These are phyloP conservation scores for Lactuca sativa DNA, from an alignment of 129 eudicot genomes.

Conservation along the genomic window DNA sequence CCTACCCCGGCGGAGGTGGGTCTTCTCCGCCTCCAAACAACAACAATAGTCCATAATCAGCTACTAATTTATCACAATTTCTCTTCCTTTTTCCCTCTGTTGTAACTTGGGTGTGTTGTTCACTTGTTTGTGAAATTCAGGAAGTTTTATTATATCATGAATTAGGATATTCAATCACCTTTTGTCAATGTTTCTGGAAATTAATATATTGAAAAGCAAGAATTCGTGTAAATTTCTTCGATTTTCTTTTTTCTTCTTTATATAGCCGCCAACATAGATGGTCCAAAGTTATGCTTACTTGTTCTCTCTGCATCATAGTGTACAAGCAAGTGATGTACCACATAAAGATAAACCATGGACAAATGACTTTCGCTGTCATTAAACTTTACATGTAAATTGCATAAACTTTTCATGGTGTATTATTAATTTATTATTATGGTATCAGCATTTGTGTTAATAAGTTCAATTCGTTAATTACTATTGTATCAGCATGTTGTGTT, in stretches of 20 bases:
- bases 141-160: no score
- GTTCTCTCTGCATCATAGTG: neutral
- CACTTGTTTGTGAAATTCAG: no score
- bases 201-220: neutral
- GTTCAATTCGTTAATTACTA: no score
- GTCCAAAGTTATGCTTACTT: neutral
- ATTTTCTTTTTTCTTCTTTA: neutral
- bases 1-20: no score
- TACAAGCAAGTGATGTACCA: neutral
- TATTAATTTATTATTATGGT: no score
- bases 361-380: neutral
- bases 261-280: constrained; percentile 12
- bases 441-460: no score
- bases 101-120: no score
- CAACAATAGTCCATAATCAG: no score
- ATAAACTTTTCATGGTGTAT: neutral
- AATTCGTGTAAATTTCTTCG: constrained; percentile 8
- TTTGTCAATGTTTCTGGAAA: neutral
- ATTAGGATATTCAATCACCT: neutral
- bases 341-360: neutral
- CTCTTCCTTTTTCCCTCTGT: no score
- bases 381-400: constrained; percentile 14
- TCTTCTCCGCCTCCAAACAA: no score
- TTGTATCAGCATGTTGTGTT: no score
- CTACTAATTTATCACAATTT: no score